Percentiles rank a stretch among this genome's conserved stretches.
phyloP scores from a whole-genome alignment of 441 rosid genomes.

The Cnidoscolus chayamansa region DNA sequence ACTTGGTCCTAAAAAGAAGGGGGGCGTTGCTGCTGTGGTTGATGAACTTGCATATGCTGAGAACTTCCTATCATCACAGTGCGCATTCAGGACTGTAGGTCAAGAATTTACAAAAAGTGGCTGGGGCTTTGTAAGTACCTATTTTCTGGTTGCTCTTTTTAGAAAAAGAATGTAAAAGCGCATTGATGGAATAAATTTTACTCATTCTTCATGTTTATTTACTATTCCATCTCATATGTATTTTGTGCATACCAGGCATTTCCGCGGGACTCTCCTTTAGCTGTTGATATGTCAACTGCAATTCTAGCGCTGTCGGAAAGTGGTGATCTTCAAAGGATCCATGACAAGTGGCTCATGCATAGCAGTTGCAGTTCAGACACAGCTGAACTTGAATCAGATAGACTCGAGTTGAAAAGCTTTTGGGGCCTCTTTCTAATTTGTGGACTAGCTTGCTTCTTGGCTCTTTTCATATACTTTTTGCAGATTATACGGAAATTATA shows the following conservation, averaged over 20 bases:
- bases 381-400: slow-evolving; percentile 60
- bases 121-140: slow-evolving; percentile 85
- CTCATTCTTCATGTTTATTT: neutral
- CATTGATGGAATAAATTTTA: neutral
- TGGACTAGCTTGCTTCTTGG: slow-evolving; percentile 65
- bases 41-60: slow-evolving; percentile 83
- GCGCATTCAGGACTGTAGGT: slow-evolving; percentile 70
- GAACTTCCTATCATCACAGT: slow-evolving; percentile 65
- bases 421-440: slow-evolving; percentile 84
- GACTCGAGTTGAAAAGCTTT: slow-evolving; percentile 70
- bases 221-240: neutral
- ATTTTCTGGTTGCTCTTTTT: slow-evolving; percentile 1
- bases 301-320: slow-evolving; percentile 73
- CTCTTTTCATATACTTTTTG: slow-evolving; percentile 56
- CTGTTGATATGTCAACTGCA: slow-evolving; percentile 77
- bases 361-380: slow-evolving; percentile 58
- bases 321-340: slow-evolving; percentile 88
- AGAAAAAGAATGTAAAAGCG: no score
- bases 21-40: slow-evolving; percentile 86
- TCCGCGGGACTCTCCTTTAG: slow-evolving; percentile 84
- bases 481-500: slow-evolving; percentile 41
- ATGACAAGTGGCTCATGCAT: slow-evolving; percentile 80
- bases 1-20: slow-evolving; percentile 60
- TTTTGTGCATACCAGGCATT: slow-evolving; percentile 47
- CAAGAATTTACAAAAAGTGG: slow-evolving; percentile 84